These are phyloP conservation scores for Cyberlindnera xylosilytica DNA, from an alignment of 805 yeast genomes.

Conservation along the genomic window DNA sequence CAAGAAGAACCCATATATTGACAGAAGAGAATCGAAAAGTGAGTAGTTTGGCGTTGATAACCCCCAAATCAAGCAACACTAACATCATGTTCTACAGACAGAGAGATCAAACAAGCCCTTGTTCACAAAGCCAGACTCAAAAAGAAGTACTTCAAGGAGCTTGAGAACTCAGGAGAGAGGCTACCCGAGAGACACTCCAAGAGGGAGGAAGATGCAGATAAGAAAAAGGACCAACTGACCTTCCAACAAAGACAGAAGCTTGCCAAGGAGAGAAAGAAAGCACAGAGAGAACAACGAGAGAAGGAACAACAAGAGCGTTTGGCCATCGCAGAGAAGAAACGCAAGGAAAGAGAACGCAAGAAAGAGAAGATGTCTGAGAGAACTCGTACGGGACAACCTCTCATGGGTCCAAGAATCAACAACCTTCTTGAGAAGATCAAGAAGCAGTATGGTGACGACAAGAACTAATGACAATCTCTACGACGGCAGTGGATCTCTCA, in stretches of 20 bases:
- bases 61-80: too few relatives aligned
- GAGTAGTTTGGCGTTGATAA: too few relatives aligned
- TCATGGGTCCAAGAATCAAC: conserved; percentile 85
- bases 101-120: conserved; percentile 75
- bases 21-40: conserved; percentile 26
- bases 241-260: conserved; percentile 34
- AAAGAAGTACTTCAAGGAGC: conserved; percentile 74
- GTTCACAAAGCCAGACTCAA: conserved; percentile 78
- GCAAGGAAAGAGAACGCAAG: conserved; percentile 40
- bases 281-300: conserved; percentile 29
- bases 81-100: conserved; percentile 32
- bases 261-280: conserved; percentile 34
- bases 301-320: conserved; percentile 41
- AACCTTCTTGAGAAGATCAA: conserved; percentile 75
- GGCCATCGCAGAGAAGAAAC: conserved; percentile 37
- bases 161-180: conserved; percentile 66
- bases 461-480: neutral
- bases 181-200: conserved; percentile 41
- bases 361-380: conserved; percentile 45
- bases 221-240: conserved; percentile 25
- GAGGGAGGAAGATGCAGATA: conserved; percentile 21
- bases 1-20: conserved; percentile 24
- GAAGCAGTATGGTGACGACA: conserved; percentile 33
- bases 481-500: too few relatives aligned
- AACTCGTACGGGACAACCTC: conserved; percentile 81